Evolutionary conservation across 768 basidiomycete genomes (phyloP).

Genomic region (Pleurotus ostreatus): DNA sequence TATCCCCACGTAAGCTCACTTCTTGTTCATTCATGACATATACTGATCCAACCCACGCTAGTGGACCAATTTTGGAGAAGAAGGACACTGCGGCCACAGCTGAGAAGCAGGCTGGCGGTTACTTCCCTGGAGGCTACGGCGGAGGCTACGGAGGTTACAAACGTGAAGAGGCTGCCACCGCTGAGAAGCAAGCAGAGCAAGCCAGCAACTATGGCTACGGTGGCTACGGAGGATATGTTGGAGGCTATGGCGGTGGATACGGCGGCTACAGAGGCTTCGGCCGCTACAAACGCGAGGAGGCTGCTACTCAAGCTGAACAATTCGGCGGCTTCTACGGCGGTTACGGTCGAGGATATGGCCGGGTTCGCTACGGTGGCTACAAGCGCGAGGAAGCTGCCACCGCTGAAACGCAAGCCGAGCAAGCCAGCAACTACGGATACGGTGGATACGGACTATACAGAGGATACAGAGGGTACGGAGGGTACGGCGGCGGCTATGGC

Average conservation of each 20-base stretch:
- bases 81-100: conserved; percentile 5
- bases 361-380: not conserved
- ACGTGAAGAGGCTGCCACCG: not conserved
- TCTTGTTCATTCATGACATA: not conserved
- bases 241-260: not conserved
- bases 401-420: not conserved
- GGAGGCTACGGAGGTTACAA: not conserved
- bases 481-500: not conserved
- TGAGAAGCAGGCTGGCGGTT: not conserved
- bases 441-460: not conserved
- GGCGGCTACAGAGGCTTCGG: not conserved
- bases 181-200: not conserved
- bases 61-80: not conserved
- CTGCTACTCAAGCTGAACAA: not conserved
- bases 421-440: not conserved
- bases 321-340: not conserved
- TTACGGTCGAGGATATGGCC: not conserved
- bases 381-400: conserved; percentile 7
- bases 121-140: not conserved
- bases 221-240: not conserved
- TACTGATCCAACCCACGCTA: not conserved
- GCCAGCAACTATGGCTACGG: not conserved
- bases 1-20: not conserved
- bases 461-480: not conserved
- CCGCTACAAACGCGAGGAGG: conserved; percentile 5